These are phyloP conservation scores for Vanilla planifolia DNA, from an alignment of 106 monocot species.

Conservation along the genomic window DNA sequence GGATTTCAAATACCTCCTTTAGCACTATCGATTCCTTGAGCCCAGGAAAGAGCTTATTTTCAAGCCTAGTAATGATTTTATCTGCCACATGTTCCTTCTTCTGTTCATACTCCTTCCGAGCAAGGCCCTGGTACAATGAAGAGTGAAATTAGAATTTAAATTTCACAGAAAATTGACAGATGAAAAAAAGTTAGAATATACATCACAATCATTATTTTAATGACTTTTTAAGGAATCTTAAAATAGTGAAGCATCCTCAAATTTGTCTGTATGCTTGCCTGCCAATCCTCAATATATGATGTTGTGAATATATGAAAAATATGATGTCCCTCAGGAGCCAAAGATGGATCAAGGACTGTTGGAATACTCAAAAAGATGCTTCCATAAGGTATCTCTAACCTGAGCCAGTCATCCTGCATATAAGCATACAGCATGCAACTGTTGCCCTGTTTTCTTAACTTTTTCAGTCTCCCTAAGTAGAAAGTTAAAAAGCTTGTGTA, in stretches of 20 bases:
- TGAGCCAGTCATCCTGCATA: conserved; percentile 80
- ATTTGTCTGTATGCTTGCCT: conserved; percentile 30
- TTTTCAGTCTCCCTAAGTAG: not conserved
- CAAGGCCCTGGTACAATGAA: conserved; percentile 42
- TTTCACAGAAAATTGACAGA: not conserved
- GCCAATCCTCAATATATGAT: conserved; percentile 86
- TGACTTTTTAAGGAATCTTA: not conserved
- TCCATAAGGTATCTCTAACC: conserved; percentile 81
- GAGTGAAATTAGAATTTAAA: not conserved
- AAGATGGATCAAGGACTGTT: conserved; percentile 88
- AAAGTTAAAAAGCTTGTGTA: conserved; percentile 13
- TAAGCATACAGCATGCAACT: not conserved
- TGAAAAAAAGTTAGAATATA: not conserved
- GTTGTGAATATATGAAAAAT: conserved; percentile 98
- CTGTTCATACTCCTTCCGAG: conserved; percentile 62
- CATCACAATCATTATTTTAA: not conserved
- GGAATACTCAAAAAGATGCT: conserved; percentile 99
- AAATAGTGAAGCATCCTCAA: not conserved
- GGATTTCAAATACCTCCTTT: conserved; percentile 59
- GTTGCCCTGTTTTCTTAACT: not conserved
- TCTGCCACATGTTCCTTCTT: conserved; percentile 76
- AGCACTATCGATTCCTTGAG: conserved; percentile 72
- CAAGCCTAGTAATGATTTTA: conserved; percentile 80
- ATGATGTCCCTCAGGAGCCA: conserved; percentile 96
- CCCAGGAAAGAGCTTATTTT: conserved; percentile 83